Evolutionary conservation across 805 yeast species (phyloP).

Genomic region (Metschnikowia orientalis): DNA sequence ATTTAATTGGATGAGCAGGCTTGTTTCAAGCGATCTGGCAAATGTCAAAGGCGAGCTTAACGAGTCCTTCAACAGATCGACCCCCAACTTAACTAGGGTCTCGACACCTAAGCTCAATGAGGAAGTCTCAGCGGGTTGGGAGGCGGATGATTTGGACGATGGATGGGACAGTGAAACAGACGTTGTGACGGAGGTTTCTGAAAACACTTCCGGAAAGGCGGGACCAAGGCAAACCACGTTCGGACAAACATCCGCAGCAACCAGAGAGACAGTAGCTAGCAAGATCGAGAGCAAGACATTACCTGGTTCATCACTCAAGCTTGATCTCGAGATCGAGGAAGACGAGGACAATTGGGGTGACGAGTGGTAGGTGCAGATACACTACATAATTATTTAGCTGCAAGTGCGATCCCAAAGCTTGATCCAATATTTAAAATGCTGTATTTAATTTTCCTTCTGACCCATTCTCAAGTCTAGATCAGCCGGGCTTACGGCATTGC

Average conservation of each 20-base stretch:
- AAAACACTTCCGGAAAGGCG: neutral
- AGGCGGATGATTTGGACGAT: constrained; percentile 17
- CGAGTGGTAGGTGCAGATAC: constrained; percentile 12
- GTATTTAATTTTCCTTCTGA: too few species aligned
- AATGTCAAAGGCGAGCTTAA: constrained; percentile 32
- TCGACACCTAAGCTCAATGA: constrained; percentile 23
- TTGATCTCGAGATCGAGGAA: constrained; percentile 24
- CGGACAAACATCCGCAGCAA: neutral
- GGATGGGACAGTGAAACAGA: constrained; percentile 13
- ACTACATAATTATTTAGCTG: neutral
- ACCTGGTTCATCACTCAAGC: constrained; percentile 24
- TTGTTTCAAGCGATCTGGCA: constrained; percentile 25
- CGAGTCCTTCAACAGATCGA: constrained; percentile 33
- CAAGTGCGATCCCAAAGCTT: neutral
- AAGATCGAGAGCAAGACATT: constrained; percentile 10
- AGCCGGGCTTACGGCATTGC: constrained; percentile 11
- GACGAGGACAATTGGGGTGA: constrained; percentile 31
- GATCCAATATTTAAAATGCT: neutral
- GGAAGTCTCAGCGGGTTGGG: constrained; percentile 9
- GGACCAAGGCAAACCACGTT: neutral
- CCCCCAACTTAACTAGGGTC: constrained; percentile 32
- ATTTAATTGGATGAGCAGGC: constrained; percentile 38
- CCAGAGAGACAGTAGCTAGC: constrained; percentile 1
- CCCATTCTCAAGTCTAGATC: constrained; percentile 1
- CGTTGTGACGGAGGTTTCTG: neutral